Evolutionary conservation across 2,329 filamentous ascomycete genomes (phyloP).

Genomic region (Cladosporium sp.): DNA sequence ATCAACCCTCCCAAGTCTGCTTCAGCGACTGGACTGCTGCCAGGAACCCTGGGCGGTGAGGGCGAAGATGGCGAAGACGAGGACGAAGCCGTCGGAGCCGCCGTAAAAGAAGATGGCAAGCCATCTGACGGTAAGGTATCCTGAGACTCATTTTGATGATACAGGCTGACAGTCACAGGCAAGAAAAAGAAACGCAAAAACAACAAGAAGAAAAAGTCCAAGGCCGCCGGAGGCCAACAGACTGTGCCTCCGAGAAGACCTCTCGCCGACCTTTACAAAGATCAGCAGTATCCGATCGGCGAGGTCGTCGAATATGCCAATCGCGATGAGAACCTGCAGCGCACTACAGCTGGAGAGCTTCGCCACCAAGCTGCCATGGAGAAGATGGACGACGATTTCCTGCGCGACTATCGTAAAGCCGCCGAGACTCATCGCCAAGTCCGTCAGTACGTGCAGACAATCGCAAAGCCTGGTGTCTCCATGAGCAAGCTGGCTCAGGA

Average conservation of each 20-base stretch:
- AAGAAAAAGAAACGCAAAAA: constrained; percentile 19
- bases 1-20: constrained; percentile 33
- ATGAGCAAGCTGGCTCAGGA: constrained; percentile 79
- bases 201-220: constrained; percentile 67
- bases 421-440: constrained; percentile 90
- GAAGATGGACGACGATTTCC: constrained; percentile 73
- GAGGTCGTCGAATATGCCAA: constrained; percentile 67
- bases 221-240: constrained; percentile 66
- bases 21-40: constrained; percentile 32
- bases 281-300: constrained; percentile 68
- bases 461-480: constrained; percentile 70
- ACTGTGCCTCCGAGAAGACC: constrained; percentile 72
- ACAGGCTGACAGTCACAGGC: constrained; percentile 14
- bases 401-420: constrained; percentile 75
- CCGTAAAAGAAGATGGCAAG: constrained; percentile 10
- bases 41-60: constrained; percentile 30
- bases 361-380: constrained; percentile 61
- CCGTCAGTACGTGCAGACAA: constrained; percentile 75
- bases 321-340: constrained; percentile 68
- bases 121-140: neutral
- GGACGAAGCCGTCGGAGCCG: constrained; percentile 5
- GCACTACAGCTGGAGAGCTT: constrained; percentile 81
- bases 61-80: constrained; percentile 28
- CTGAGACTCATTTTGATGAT: neutral
- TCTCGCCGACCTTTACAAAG: constrained; percentile 69